phyloP scores from a whole-genome alignment of 2,329 filamentous ascomycete species.

The Aureobasidium leucospermi region DNA sequence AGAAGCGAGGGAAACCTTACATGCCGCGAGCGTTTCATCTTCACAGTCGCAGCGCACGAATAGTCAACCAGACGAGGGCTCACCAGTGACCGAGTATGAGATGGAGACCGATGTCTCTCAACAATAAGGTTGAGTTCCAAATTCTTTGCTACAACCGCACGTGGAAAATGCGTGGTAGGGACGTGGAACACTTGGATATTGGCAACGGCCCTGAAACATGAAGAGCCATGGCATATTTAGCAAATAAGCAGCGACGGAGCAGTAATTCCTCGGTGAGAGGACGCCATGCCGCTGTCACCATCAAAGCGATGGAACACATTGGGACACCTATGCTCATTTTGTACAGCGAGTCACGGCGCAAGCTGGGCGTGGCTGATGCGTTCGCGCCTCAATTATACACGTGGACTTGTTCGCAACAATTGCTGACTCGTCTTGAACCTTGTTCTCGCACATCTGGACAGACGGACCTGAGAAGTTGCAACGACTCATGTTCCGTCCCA shows the following conservation, averaged over 20 bases:
- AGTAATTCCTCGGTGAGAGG: neutral
- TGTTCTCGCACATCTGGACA: neutral
- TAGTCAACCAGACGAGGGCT: neutral
- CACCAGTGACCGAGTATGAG: too few relatives aligned
- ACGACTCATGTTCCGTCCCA: neutral
- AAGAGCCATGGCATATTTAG: neutral
- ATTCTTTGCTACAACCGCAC: neutral
- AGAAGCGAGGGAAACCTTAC: neutral
- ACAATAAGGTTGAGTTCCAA: neutral
- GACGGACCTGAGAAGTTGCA: too few relatives aligned
- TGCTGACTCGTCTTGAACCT: neutral
- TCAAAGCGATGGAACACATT: neutral
- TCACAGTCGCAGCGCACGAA: neutral
- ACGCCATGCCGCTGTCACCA: conserved; percentile 1
- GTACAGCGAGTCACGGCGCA: neutral
- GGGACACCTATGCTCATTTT: neutral
- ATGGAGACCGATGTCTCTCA: neutral
- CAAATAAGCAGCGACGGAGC: neutral
- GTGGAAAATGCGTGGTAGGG: neutral
- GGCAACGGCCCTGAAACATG: neutral
- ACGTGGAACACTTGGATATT: neutral
- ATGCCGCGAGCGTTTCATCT: neutral
- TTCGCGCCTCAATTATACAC: neutral
- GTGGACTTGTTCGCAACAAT: neutral
- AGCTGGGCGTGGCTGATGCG: neutral